Conservation (phyloP, 495 filamentous ascomycete species). For the Trypethelium eluteriae region DNA sequence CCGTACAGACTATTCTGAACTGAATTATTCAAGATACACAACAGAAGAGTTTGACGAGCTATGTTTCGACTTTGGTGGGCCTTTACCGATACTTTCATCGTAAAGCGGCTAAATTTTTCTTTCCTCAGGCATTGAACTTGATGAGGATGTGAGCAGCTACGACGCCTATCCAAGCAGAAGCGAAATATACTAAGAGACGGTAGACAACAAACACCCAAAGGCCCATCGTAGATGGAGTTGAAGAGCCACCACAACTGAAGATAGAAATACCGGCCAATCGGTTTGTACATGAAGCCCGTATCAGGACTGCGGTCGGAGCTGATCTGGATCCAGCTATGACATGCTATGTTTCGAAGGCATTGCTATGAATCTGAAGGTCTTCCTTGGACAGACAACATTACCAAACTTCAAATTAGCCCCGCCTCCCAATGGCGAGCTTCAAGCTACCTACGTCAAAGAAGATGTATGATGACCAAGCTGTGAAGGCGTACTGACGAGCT, state of each 20-base stretch:
- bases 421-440: slow-evolving; percentile 62
- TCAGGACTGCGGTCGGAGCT: background rate
- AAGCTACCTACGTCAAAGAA: slow-evolving; percentile 70
- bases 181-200: background rate
- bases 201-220: slow-evolving; percentile 61
- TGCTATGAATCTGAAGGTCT: slow-evolving; percentile 90
- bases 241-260: slow-evolving; percentile 87
- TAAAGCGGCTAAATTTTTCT: background rate
- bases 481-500: background rate
- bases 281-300: slow-evolving; percentile 30
- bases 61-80: slow-evolving; percentile 91
- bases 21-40: slow-evolving; percentile 55
- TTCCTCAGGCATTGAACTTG: slow-evolving; percentile 73
- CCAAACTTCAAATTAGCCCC: slow-evolving; percentile 71
- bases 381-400: slow-evolving; percentile 61
- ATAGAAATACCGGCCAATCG: slow-evolving; percentile 98
- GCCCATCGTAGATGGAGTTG: slow-evolving; percentile 64
- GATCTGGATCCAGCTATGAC: slow-evolving; percentile 63
- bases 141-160: slow-evolving; percentile 57
- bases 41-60: slow-evolving; percentile 91
- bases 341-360: slow-evolving; percentile 98
- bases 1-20: slow-evolving; percentile 10
- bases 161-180: background rate
- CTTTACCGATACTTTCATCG: too few relatives aligned
- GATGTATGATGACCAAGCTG: slow-evolving; percentile 42